Percentiles rank a stretch among this genome's conserved stretches.
phyloP scores from a whole-genome alignment of 805 yeast species.

The Candida sonorensis region DNA sequence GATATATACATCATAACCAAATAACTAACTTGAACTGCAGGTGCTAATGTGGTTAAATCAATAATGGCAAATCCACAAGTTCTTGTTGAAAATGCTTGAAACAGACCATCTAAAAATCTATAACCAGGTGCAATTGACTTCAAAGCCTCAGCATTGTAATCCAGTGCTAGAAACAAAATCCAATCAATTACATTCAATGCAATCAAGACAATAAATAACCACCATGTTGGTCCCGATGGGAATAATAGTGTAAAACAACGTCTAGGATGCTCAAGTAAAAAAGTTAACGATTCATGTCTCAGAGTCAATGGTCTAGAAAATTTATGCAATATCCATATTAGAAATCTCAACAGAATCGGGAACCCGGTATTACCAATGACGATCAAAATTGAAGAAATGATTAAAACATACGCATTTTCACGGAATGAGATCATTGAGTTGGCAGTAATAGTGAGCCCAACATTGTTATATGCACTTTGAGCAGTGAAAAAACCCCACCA shows the following conservation, averaged over 20 bases:
- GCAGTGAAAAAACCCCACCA: slow-evolving; percentile 95
- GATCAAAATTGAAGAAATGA: slow-evolving; percentile 62
- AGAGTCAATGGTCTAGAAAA: slow-evolving; percentile 59
- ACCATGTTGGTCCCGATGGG: slow-evolving; percentile 93
- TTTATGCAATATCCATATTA: slow-evolving; percentile 75
- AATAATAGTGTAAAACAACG: slow-evolving; percentile 91
- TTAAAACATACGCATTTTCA: slow-evolving; percentile 54
- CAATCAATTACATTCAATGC: slow-evolving; percentile 71
- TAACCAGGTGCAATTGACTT: slow-evolving; percentile 56
- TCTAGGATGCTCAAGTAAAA: slow-evolving; percentile 90
- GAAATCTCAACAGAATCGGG: slow-evolving; percentile 73
- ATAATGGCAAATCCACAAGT: slow-evolving; percentile 87
- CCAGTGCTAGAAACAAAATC: slow-evolving; percentile 73
- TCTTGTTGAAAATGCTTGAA: slow-evolving; percentile 87
- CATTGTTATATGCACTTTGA: slow-evolving; percentile 74
- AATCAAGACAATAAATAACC: slow-evolving; percentile 74
- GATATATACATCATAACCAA: slow-evolving; percentile 98
- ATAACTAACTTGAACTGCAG: slow-evolving; percentile 90
- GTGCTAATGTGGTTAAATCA: slow-evolving; percentile 63
- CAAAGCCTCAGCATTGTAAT: slow-evolving; percentile 48
- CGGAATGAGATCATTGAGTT: slow-evolving; percentile 70
- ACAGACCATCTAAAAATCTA: slow-evolving; percentile 74
- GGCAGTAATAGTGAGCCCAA: slow-evolving; percentile 78
- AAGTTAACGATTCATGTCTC: slow-evolving; percentile 70
- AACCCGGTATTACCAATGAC: slow-evolving; percentile 94